Evolutionary conservation across 495 filamentous ascomycete genomes (phyloP), one percentile per base, ranked within the genome.

Genomic region (Physcia stellaris): DNA sequence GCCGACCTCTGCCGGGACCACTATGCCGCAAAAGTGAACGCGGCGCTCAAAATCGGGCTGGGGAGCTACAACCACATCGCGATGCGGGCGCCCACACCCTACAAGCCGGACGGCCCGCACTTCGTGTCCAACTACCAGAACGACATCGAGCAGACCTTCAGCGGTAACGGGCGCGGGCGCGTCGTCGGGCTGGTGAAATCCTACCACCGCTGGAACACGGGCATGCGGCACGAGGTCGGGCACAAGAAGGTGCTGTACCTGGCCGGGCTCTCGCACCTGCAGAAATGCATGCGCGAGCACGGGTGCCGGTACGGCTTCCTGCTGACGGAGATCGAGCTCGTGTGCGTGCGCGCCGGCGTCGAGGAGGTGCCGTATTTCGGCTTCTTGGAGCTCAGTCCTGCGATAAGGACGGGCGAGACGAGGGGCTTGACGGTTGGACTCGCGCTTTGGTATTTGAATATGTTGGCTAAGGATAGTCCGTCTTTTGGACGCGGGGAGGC

Each of bases 271-370:
- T 71, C 84, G 0, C 82, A 92, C 42, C 62, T 94, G 20, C 86
- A 94, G 55, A 73, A 77, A 31, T 73, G 75, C 54, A 93, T 94
- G 86, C 82, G 86, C 56, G 84, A 90, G 59, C 83, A 93, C 57
- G 79, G 79, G 41, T 88, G 83, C 46, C 78, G 86, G 32, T 94
- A 94, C 56, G 86, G 86, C 22, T 94, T 93, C 64, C 88, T 94
- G 51, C 75, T 94, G 39, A 94, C 83, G 1, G 86, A 94, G 54
- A 93, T 93, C 51, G 86, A 94, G 62, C 79, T 94, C 10, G 76
- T 94, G 22, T 80, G 86, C 52, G 84, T 92, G 0, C 83, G 86
- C 35, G 81, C 81, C 38, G 80, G 79, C 24, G 73, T 67, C 39
- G 81, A 84, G 37, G 53, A 56, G 16, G 71, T 76, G 3, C 86